Evolutionary conservation across 352 stramenopile genomes (phyloP), one percentile per base, ranked within the genome.

Genomic region (Achlya hypogyna): DNA sequence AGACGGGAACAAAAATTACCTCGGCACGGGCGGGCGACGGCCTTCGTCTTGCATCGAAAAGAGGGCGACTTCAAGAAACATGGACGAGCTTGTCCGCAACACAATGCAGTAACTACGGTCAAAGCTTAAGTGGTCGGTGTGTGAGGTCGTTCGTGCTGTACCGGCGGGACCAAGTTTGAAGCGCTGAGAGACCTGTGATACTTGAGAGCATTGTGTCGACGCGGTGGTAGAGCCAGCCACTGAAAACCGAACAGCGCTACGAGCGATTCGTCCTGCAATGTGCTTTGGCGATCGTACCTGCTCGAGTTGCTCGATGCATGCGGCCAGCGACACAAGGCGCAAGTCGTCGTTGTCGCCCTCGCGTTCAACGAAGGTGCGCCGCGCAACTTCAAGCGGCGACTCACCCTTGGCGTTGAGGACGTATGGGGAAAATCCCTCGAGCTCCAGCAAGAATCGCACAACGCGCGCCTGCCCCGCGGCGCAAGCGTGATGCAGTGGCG

Each of bases 281-380:
- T 2, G 29, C 29, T 60, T 20, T 20, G 5, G n/a, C 27, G 8
- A 49, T 16, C 20, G 22, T 20, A 84, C 77, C 71, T 82, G 78
- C 59, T 88, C 78, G 10, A 75, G 63, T n/a, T 74, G 63, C 49
- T 66, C 66, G 51, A 78, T 78, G 42, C 72, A 74, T 2, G 62
- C n/a, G 27, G 75, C 66, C 54, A 73, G 72, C 3, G 28, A 49
- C 12, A 51, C 12, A 0, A 53, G 34, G 25, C 23, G 23, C 20
- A 27, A 6, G 27, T 51, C 31, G 25, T 52, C 35, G 1, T 29
- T 34, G 42, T 58, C 58, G 45, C 20, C 34, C 14, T 72, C 58
- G 22, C 40, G 22, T n/a, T 56, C 28, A n/a, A 62, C 62, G 8
- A 70, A 65, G 5, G 22, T 31, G 14, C 27, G 20, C 25, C 58